Base-by-base conservation (phyloP, 768 basidiomycete genomes). In the Cystofilobasidium ferigula region DNA sequence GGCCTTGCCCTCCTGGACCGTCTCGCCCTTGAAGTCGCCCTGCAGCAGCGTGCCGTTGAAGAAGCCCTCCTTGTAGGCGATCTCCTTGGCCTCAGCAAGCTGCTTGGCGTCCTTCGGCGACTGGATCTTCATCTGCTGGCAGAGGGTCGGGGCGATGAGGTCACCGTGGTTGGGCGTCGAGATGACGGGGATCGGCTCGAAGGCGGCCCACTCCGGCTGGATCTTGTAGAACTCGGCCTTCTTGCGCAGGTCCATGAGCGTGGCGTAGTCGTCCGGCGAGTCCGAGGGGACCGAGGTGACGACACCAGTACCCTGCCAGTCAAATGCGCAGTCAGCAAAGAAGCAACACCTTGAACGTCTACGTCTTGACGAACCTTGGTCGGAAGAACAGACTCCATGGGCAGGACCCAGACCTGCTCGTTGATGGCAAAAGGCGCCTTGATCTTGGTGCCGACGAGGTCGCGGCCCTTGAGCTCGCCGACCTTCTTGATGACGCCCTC, bases 51-150 rank as follows among this genome's bases (percentile, higher is more conserved):
- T 86, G 14, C 95, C 95, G 72, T 82, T 83, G 76, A 97, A 97
- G 82, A 97, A 97, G 26, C 95, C 95, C 76, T 97, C 94, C 78
- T 95, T 98, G 79, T 98, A 98, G 13, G 90, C 89, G 69, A 97
- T 83, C 72, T 97, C 95, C 78, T 99, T 99, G 59, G 95, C 95
- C 75, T 97, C 93, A 4, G 86, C 85, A 32, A 99, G 83, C 76
- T 89, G 88, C 77, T 92, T 93, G 53, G 81, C 81, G 73, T 99
- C 95, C 76, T 92, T 93, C 74, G 92, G 89, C 2, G 90, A 94
- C 71, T 89, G 86, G 73, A 99, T 92, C 80, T 98, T 97, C 69
- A 98, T 75, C 77, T 89, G 80, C 76, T 88, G 85, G 74, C 91
- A 83, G 51, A 97, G 78, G 3, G 85, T 83, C 2, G 86, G 84